Percentiles rank a stretch among this genome's conserved stretches.
Conservation (phyloP, 495 filamentous ascomycete genomes). For the Neurospora cerealis region DNA sequence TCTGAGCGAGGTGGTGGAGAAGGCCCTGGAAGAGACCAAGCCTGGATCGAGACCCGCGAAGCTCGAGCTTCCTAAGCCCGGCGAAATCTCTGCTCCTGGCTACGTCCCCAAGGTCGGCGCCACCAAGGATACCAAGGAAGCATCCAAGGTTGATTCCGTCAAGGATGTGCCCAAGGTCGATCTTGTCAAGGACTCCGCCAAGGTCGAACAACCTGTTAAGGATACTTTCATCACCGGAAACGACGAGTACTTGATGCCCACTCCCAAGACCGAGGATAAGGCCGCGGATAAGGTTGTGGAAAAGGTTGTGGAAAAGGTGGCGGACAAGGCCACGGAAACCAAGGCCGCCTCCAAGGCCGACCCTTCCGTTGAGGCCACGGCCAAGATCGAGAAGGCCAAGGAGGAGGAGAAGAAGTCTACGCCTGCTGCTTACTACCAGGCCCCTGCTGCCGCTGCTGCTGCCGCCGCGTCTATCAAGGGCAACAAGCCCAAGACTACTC, state of each 20-base stretch:
- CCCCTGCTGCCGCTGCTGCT: background rate
- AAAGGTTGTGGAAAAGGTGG: conserved; percentile 36
- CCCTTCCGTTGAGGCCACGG: conserved; percentile 11
- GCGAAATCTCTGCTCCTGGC: conserved; percentile 13
- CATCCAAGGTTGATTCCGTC: background rate
- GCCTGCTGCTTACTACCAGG: background rate
- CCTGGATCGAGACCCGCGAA: conserved; percentile 65
- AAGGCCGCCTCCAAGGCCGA: conserved; percentile 4
- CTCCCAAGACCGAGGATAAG: conserved; percentile 3
- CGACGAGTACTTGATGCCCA: background rate
- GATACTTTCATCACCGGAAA: background rate
- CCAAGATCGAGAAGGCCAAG: conserved; percentile 2
- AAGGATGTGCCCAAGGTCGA: conserved; percentile 1
- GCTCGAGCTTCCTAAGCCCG: conserved; percentile 29
- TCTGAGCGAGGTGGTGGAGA: conserved; percentile 63
- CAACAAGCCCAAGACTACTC: conserved; percentile 40
- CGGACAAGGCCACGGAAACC: conserved; percentile 16
- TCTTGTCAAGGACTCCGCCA: conserved; percentile 5
- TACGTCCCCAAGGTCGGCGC: background rate
- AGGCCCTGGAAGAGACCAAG: conserved; percentile 62
- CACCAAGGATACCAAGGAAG: background rate
- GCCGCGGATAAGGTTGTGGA: conserved; percentile 6
- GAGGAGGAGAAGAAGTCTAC: background rate
- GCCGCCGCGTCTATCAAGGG: conserved; percentile 1
- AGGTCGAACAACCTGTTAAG: conserved; percentile 2